phyloP scores from a whole-genome alignment of 768 basidiomycete genomes.

The Favolaschia claudopus region DNA sequence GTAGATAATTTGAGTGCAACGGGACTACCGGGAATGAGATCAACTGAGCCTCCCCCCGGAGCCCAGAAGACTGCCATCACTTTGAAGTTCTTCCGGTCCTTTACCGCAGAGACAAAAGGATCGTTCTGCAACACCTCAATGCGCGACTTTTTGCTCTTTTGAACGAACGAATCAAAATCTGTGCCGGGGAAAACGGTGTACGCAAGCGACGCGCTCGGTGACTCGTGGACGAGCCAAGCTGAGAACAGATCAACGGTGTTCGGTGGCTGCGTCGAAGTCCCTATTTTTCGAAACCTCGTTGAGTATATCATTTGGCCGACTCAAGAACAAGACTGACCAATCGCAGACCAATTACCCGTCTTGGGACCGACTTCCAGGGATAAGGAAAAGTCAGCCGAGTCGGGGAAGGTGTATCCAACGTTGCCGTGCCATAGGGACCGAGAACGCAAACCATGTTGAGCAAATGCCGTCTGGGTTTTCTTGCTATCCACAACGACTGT shows the following conservation, averaged over 20 bases:
- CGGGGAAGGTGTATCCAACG: slow-evolving; percentile 66
- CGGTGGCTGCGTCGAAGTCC: slow-evolving; percentile 67
- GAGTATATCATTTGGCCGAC: too few relatives aligned
- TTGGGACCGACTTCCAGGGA: slow-evolving; percentile 52
- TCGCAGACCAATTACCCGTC: slow-evolving; percentile 65
- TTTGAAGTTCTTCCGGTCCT: slow-evolving; percentile 49
- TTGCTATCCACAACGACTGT: slow-evolving; percentile 51
- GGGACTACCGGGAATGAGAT: slow-evolving; percentile 37
- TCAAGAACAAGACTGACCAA: too few relatives aligned
- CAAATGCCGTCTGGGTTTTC: slow-evolving; percentile 12
- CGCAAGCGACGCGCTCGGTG: slow-evolving; percentile 44
- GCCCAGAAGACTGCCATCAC: slow-evolving; percentile 69
- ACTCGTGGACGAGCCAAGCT: slow-evolving; percentile 61
- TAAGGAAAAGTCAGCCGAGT: slow-evolving; percentile 43
- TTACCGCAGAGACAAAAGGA: slow-evolving; percentile 54
- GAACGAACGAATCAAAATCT: slow-evolving; percentile 44
- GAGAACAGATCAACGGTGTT: slow-evolving; percentile 68
- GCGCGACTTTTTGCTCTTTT: slow-evolving; percentile 40
- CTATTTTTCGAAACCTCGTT: too few relatives aligned
- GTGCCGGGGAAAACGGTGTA: slow-evolving; percentile 68
- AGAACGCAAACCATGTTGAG: slow-evolving; percentile 9
- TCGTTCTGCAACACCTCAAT: slow-evolving; percentile 56
- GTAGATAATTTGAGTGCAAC: slow-evolving; percentile 43
- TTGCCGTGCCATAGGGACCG: slow-evolving; percentile 68
- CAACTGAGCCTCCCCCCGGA: slow-evolving; percentile 48